phyloP scores from a whole-genome alignment of 352 stramenopile genomes.

The Pythium myriotylum region DNA sequence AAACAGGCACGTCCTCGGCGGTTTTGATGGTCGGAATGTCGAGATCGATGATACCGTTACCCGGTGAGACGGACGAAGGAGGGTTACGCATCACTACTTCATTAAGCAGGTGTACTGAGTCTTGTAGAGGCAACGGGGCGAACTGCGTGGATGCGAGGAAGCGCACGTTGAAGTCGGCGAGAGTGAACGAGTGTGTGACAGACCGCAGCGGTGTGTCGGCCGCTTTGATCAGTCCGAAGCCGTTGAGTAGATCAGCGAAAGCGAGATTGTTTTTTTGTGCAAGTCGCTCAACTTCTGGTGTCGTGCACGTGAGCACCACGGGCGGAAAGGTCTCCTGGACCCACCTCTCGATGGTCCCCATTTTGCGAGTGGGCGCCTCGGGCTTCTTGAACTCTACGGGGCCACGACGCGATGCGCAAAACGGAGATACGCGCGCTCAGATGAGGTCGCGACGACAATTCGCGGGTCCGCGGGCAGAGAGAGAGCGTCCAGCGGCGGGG shows the following conservation, averaged over 20 bases:
- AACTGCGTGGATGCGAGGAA: slow-evolving; percentile 70
- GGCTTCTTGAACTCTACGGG: neutral
- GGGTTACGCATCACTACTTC: slow-evolving; percentile 61
- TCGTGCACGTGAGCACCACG: slow-evolving; percentile 79
- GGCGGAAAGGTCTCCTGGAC: slow-evolving; percentile 79
- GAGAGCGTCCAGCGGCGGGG: too few species aligned
- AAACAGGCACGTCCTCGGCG: slow-evolving; percentile 68
- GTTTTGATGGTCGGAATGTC: slow-evolving; percentile 58
- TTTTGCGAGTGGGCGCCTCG: slow-evolving; percentile 25
- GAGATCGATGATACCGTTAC: slow-evolving; percentile 47
- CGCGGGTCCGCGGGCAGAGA: too few species aligned
- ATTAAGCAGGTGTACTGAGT: slow-evolving; percentile 65
- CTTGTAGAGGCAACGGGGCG: slow-evolving; percentile 38
- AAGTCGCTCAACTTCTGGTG: slow-evolving; percentile 77
- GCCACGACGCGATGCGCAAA: too few species aligned
- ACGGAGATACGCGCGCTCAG: neutral
- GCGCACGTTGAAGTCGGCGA: slow-evolving; percentile 76
- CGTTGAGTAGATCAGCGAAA: slow-evolving; percentile 75
- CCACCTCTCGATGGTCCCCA: slow-evolving; percentile 71
- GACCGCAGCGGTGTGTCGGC: slow-evolving; percentile 76
- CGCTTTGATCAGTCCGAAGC: slow-evolving; percentile 59
- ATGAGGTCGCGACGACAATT: too few species aligned
- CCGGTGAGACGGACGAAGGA: slow-evolving; percentile 23
- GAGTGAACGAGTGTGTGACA: slow-evolving; percentile 65
- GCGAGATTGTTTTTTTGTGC: slow-evolving; percentile 83